These are phyloP conservation scores for Silene latifolia DNA, from an alignment of 148 eudicot species.

Conservation along the genomic window DNA sequence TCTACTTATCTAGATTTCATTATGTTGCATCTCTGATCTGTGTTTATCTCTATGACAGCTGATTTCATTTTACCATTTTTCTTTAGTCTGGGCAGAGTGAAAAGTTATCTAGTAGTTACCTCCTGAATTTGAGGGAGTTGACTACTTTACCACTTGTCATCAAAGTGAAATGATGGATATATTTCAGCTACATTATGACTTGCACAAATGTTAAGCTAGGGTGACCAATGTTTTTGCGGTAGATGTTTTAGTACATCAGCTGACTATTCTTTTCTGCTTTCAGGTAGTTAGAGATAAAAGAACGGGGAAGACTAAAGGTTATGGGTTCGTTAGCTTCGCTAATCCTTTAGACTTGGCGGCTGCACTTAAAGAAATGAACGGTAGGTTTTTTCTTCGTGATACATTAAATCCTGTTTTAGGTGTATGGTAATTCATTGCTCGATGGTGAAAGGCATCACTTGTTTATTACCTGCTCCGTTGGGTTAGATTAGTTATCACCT, in stretches of 20 bases:
- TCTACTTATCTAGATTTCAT: too few relatives aligned
- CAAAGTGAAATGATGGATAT: too few relatives aligned
- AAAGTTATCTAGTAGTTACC: too few relatives aligned
- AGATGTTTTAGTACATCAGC: background rate
- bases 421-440: background rate
- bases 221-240: background rate
- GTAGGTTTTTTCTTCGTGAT: constrained; percentile 29
- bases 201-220: too few relatives aligned
- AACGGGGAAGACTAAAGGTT: constrained; percentile 89
- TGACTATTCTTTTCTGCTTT: constrained; percentile 19
- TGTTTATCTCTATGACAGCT: too few relatives aligned
- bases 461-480: background rate
- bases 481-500: too few relatives aligned
- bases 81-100: too few relatives aligned
- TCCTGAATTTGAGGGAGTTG: too few relatives aligned
- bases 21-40: too few relatives aligned
- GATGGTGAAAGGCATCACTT: background rate
- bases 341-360: constrained; percentile 73
- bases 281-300: constrained; percentile 94
- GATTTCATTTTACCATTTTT: background rate
- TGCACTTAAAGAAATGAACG: constrained; percentile 90
- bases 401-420: background rate
- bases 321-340: constrained; percentile 85
- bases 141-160: too few relatives aligned
- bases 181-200: too few relatives aligned